phyloP scores from a whole-genome alignment of 345 rosid species.

The Salix udensis region DNA sequence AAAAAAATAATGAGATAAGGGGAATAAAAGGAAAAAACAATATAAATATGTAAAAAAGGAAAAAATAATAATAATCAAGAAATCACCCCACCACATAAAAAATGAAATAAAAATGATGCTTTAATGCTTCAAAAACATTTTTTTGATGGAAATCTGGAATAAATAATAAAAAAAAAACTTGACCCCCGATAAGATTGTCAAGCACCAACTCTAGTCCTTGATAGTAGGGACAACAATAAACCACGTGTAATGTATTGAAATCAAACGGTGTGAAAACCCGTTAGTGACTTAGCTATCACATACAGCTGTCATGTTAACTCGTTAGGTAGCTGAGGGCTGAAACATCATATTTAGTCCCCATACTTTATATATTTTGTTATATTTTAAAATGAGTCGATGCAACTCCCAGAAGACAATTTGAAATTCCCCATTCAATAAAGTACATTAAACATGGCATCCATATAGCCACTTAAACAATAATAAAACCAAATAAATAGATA shows the following conservation, averaged over 20 bases:
- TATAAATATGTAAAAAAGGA: too few species aligned
- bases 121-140: too few species aligned
- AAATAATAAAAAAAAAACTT: too few species aligned
- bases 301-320: background rate
- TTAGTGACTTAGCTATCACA: background rate
- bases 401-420: background rate
- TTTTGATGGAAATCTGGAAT: too few species aligned
- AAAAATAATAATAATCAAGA: background rate
- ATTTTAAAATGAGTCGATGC: background rate
- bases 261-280: background rate
- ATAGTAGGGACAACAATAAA: background rate
- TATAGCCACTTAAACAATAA: background rate
- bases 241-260: background rate
- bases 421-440: background rate
- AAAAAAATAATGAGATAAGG: too few species aligned
- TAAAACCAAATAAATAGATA: background rate
- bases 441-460: too few species aligned
- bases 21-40: too few species aligned
- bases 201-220: background rate
- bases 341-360: background rate
- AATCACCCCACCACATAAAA: background rate
- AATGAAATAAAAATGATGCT: background rate
- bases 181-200: background rate
- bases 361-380: background rate
- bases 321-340: background rate